phyloP scores from a whole-genome alignment of 2,329 filamentous ascomycete genomes.

The Ceratocystis lukuohia region DNA sequence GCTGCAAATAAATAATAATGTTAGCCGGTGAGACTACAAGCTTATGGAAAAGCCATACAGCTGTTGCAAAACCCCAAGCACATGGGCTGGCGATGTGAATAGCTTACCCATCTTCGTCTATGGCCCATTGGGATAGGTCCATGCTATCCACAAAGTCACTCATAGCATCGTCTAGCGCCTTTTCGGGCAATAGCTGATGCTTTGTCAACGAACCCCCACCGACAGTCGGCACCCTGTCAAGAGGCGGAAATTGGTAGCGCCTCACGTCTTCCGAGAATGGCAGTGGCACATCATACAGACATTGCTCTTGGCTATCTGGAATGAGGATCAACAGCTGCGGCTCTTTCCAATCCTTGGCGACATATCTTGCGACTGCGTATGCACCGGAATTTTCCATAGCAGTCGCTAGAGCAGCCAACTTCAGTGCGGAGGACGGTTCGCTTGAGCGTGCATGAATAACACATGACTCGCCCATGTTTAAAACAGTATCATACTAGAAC shows the following conservation, averaged over 20 bases:
- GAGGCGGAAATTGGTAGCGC: constrained; percentile 77
- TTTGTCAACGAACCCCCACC: constrained; percentile 66
- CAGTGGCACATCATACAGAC: constrained; percentile 75
- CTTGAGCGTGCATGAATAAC: constrained; percentile 63
- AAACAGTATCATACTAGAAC: constrained; percentile 61
- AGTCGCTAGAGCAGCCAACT: constrained; percentile 78
- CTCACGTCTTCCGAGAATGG: constrained; percentile 90
- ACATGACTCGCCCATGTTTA: constrained; percentile 70
- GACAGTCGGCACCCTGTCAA: constrained; percentile 79
- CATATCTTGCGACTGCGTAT: constrained; percentile 75
- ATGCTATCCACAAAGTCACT: constrained; percentile 83
- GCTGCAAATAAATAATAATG: constrained; percentile 21
- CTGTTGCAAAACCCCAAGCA: too few species aligned
- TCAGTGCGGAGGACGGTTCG: constrained; percentile 71
- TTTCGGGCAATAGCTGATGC: constrained; percentile 68
- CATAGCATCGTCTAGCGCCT: constrained; percentile 68
- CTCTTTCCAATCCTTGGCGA: constrained; percentile 68
- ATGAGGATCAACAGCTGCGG: constrained; percentile 66
- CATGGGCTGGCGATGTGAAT: too few species aligned
- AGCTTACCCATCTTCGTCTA: constrained; percentile 60
- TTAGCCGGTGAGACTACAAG: too few species aligned
- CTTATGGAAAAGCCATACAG: too few species aligned
- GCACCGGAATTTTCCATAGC: constrained; percentile 73
- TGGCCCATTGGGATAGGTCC: constrained; percentile 62
- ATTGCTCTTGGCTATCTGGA: constrained; percentile 69